These are phyloP conservation scores for Ophiostoma tasmaniense DNA, from an alignment of 2,329 filamentous ascomycete genomes.

Conservation along the genomic window DNA sequence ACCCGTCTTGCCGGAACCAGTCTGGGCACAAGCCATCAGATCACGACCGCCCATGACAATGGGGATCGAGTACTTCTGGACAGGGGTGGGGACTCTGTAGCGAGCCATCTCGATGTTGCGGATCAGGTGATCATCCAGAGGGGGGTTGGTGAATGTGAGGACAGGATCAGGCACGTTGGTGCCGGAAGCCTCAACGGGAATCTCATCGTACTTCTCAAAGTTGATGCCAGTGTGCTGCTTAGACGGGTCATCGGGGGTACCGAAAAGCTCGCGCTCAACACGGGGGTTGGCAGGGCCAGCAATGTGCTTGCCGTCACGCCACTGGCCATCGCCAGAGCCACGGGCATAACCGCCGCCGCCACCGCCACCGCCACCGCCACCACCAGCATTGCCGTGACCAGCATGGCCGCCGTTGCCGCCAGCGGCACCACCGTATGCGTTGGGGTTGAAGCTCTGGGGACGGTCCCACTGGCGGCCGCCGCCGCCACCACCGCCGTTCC, in stretches of 20 bases:
- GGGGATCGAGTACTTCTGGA: conserved; percentile 98
- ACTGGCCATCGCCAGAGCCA: conserved; percentile 90
- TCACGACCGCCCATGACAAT: conserved; percentile 98
- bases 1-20: conserved; percentile 98
- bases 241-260: conserved; percentile 72
- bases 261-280: conserved; percentile 91
- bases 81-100: conserved; percentile 92
- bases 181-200: conserved; percentile 94
- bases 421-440: conserved; percentile 40
- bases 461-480: conserved; percentile 23
- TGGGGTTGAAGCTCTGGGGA: conserved; percentile 47
- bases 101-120: conserved; percentile 87
- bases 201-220: conserved; percentile 99
- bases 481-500: conserved; percentile 26
- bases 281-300: conserved; percentile 81
- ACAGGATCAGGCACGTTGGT: conserved; percentile 89
- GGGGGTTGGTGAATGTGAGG: conserved; percentile 83
- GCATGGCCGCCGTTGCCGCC: conserved; percentile 25
- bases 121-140: conserved; percentile 87
- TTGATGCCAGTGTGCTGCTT: conserved; percentile 99
- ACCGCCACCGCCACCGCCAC: conserved; percentile 29
- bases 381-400: conserved; percentile 19
- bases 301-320: conserved; percentile 95
- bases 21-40: conserved; percentile 99
- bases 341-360: conserved; percentile 51